Base-by-base conservation (phyloP, 352 stramenopile species). In the Phytopythium kandeliae region DNA sequence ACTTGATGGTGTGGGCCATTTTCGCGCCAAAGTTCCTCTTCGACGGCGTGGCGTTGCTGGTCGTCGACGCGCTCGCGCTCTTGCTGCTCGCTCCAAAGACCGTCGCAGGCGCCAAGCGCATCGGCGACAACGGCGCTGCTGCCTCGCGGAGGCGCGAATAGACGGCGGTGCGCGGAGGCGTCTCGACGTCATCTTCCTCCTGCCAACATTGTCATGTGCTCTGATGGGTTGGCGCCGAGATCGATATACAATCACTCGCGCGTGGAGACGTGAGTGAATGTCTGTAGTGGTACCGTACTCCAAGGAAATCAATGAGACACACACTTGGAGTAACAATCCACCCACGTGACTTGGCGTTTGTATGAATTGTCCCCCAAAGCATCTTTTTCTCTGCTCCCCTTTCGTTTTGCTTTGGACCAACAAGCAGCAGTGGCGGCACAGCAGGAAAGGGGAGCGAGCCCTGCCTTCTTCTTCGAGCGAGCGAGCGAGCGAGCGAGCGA, bases 1-100 rank as follows among this genome's bases (percentile, higher is more conserved):
- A 97, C 58, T 68, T 97, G 38, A 96, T 97, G 86, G 86, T 97
- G 35, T 97, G 89, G 89, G 86, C 87, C 12, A 95, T 97, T 48
- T 97, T 97, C 60, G 87, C 89, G 3, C 87, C 87, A 35, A 96
- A 96, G 60, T 95, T 92, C 62, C 72, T 96, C 45, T 96, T 94
- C 46, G 87, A 96, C 33, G 76, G 72, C 26, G 51, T 83, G 16
- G 66, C 74, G 17, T 54, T 89, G 54, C 55, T 92, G 15, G 61
- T 85, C n/a, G 58, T 70, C 7, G 74, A 87, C 48, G 30, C 59
- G 17, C 34, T 83, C 19, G 22, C 78, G 45, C 48, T 81, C 51
- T n/a, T 82, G 38, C 54, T 82, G 48, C 15, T 63, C 26, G 40
- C 55, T n/a, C n/a, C n/a, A n/a, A n/a, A n/a, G n/a, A n/a, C n/a